Conservation (phyloP, 345 rosid genomes). For the Cardiospermum halicacabum region DNA sequence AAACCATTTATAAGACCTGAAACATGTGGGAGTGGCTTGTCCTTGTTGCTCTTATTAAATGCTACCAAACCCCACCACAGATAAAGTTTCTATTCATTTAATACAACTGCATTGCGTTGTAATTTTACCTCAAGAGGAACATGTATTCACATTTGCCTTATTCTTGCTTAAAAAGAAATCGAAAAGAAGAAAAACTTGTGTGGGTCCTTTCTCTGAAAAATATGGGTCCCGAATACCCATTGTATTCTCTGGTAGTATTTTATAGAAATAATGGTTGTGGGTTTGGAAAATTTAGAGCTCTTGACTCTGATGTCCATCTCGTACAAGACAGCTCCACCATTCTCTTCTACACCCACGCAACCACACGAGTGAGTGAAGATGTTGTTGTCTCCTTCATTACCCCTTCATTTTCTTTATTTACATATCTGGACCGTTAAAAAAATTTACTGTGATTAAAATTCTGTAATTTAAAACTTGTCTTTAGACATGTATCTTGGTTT, state of each 20-base stretch:
- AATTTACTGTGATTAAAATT: too few relatives aligned
- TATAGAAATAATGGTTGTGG: conserved; percentile 1
- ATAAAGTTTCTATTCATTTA: not conserved
- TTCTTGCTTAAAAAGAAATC: not conserved
- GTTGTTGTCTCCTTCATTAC: conserved; percentile 17
- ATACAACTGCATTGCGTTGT: not conserved
- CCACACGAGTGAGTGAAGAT: conserved; percentile 30
- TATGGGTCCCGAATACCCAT: conserved; percentile 15
- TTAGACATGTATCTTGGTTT: too few relatives aligned
- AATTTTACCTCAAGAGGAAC: not conserved
- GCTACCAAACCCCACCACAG: conserved; percentile 2
- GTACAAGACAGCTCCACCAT: conserved; percentile 19
- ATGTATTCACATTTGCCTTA: not conserved
- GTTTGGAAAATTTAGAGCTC: not conserved
- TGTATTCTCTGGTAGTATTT: not conserved
- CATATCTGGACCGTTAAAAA: not conserved
- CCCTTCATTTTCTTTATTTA: conserved; percentile 17
- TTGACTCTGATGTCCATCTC: conserved; percentile 21
- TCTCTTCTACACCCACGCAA: conserved; percentile 19
- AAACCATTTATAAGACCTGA: not conserved
- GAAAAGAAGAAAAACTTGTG: not conserved
- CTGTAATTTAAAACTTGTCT: too few relatives aligned
- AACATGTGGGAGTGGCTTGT: not conserved
- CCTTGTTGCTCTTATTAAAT: conserved; percentile 3
- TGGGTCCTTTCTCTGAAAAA: not conserved